These are phyloP conservation scores for Colletotrichum lupini DNA, from an alignment of 2,329 filamentous ascomycete genomes.

Conservation along the genomic window DNA sequence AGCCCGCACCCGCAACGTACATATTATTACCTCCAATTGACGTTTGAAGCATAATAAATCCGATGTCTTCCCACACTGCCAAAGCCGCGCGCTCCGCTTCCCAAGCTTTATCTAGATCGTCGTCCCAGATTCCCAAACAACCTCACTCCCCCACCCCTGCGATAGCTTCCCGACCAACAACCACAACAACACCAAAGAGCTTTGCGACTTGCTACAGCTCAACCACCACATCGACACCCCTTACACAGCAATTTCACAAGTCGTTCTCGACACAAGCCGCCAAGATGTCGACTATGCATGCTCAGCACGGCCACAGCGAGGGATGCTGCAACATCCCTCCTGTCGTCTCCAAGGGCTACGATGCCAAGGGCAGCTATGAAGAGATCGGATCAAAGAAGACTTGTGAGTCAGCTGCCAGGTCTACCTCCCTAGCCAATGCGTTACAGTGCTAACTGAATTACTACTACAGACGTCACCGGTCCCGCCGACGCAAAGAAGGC, in stretches of 20 bases:
- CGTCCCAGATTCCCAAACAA: constrained; percentile 1
- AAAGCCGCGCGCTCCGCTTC: constrained; percentile 24
- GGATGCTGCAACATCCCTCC: constrained; percentile 70
- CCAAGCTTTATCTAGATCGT: constrained; percentile 17
- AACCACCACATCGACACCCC: neutral
- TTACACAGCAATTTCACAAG: neutral
- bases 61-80: constrained; percentile 16
- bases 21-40: neutral
- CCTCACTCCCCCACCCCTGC: neutral
- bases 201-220: neutral
- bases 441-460: neutral
- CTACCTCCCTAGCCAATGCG: accelerated
- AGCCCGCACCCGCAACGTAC: neutral
- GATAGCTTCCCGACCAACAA: constrained; percentile 13
- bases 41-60: neutral
- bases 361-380: constrained; percentile 66
- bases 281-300: constrained; percentile 62
- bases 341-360: constrained; percentile 65
- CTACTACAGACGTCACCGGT: constrained; percentile 58
- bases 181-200: neutral
- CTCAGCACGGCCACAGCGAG: constrained; percentile 63
- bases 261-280: constrained; percentile 19
- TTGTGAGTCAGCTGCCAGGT: constrained; percentile 43
- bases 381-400: constrained; percentile 67
- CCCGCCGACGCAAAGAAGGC: constrained; percentile 64